Base-by-base conservation (phyloP, 1,284 basidiomycete species). In the Puccinia coronata region DNA sequence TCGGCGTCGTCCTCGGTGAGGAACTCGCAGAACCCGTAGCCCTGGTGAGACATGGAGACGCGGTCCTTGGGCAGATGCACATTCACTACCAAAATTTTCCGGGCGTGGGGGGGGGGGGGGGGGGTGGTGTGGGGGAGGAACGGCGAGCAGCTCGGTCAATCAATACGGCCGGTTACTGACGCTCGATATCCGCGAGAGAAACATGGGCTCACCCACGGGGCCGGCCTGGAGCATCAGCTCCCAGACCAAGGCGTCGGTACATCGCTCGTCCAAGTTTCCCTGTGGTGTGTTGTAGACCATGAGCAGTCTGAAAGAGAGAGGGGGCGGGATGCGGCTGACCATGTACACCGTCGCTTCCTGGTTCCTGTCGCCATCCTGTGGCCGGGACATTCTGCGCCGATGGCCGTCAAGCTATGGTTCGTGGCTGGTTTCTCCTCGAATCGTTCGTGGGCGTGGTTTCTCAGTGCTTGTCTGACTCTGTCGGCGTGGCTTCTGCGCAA, bases 51-150 rank as follows among this genome's bases (percentile, higher is more conserved):
- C 92, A 96, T 96, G 16, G 95, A 97, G 83, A 99, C 95, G 84
- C 96, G 92, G 88, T 99, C 97, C 87, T 98, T 99, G n/a, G 96
- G 96, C n/a, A 99, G 89, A 88, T 97, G 95, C 0, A 97, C 95
- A 85, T 97, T 98, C 47, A 95, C 95, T 97, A 84, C n/a, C n/a
- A n/a, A n/a, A n/a, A n/a, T n/a, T n/a, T n/a, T n/a, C n/a, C n/a
- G n/a, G n/a, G n/a, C n/a, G n/a, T n/a, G n/a, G n/a, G n/a, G n/a
- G n/a, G n/a, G n/a, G n/a, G n/a, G n/a, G n/a, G n/a, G n/a, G n/a
- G n/a, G n/a, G n/a, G n/a, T n/a, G n/a, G n/a, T n/a, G n/a, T n/a
- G n/a, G n/a, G n/a, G n/a, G n/a, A n/a, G n/a, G n/a, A n/a, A n/a
- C n/a, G n/a, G n/a, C n/a, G n/a, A n/a, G n/a, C n/a, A n/a, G n/a